A percentile compares a stretch with the other conserved stretches of the same genome.
These are phyloP conservation scores for Penicillium corylophilum DNA, from an alignment of 2,329 filamentous ascomycete species.

Conservation along the genomic window DNA sequence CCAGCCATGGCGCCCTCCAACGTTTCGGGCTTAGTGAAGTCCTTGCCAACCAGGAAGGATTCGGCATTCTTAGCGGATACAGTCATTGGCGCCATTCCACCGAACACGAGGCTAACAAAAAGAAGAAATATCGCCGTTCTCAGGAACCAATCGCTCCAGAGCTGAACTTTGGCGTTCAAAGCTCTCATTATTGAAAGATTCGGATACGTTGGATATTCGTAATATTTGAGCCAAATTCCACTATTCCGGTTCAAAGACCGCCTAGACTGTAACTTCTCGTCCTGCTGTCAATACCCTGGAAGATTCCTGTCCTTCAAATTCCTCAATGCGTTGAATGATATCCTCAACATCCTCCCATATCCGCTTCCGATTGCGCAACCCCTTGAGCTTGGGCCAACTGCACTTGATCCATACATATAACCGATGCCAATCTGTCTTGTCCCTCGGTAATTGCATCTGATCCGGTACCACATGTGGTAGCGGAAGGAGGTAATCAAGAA, in stretches of 20 bases:
- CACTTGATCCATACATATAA: neutral
- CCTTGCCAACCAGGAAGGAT: constrained; percentile 72
- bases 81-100: constrained; percentile 91
- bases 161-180: too few relatives aligned
- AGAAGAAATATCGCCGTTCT: neutral
- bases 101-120: constrained; percentile 67
- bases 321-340: neutral
- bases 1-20: constrained; percentile 88
- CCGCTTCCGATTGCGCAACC: neutral
- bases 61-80: constrained; percentile 80
- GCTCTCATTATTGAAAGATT: too few relatives aligned
- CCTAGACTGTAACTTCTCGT: too few relatives aligned
- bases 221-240: too few relatives aligned
- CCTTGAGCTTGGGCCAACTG: neutral
- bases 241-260: too few relatives aligned
- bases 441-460: neutral
- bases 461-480: neutral
- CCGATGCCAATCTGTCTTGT: neutral
- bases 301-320: neutral
- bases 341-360: neutral
- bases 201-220: too few relatives aligned
- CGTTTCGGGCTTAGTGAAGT: constrained; percentile 75
- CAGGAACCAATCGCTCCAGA: neutral
- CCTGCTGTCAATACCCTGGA: too few relatives aligned
- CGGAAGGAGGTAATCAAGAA: neutral